Conservation (phyloP, 495 filamentous ascomycete species). For the Penicillium taxi region DNA sequence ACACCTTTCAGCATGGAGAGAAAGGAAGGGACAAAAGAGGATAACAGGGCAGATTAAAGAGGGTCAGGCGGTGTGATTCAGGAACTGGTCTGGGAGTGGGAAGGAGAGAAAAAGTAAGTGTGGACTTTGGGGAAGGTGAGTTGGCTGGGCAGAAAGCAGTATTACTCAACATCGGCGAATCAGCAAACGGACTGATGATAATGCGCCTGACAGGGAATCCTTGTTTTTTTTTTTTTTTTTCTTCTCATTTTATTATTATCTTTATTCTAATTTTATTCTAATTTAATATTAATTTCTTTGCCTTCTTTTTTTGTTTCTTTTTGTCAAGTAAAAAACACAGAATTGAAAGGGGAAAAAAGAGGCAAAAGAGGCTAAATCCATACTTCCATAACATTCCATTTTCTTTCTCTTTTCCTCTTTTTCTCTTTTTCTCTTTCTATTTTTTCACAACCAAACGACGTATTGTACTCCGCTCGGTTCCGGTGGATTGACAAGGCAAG, state of each 20-base stretch:
- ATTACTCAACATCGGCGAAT: slow-evolving; percentile 10
- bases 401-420: neutral
- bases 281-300: neutral
- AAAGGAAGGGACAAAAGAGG: neutral
- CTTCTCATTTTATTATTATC: too few species aligned
- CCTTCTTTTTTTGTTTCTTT: neutral
- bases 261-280: too few species aligned
- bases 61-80: slow-evolving; percentile 18
- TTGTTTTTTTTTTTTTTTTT: slow-evolving; percentile 5
- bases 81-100: slow-evolving; percentile 2
- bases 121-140: slow-evolving; percentile 15
- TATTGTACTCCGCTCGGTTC: slow-evolving; percentile 19
- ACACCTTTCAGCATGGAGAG: slow-evolving; percentile 14
- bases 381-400: too few species aligned
- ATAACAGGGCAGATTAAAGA: slow-evolving; percentile 1
- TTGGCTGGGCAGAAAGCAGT: slow-evolving; percentile 21
- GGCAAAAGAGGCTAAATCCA: too few species aligned
- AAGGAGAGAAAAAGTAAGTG: slow-evolving; percentile 10
- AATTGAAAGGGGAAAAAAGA: too few species aligned
- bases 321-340: slow-evolving; percentile 1
- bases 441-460: neutral
- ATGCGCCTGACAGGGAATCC: slow-evolving; percentile 20
- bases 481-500: slow-evolving; percentile 13
- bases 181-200: slow-evolving; percentile 21
- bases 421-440: neutral